Conservation (phyloP, 306 rosid genomes). For the Myrica gale region DNA sequence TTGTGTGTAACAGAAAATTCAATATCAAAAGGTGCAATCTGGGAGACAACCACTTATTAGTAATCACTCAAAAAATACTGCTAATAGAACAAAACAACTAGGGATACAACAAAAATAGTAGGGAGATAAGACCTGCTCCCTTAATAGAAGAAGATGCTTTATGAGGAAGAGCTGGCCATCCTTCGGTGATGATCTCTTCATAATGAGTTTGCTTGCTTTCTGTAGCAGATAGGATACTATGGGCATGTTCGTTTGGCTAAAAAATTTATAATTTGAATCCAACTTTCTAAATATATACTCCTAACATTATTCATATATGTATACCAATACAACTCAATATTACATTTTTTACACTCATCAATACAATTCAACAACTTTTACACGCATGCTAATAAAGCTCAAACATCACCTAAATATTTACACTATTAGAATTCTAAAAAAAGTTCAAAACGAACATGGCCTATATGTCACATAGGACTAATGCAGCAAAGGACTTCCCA, state of each 20-base stretch:
- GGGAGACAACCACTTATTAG: slow-evolving; percentile 31
- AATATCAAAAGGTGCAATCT: slow-evolving; percentile 93
- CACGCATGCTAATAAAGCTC: no score
- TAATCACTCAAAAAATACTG: slow-evolving; percentile 19
- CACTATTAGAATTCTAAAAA: no score
- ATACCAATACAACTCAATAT: no score
- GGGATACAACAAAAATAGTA: slow-evolving; percentile 15
- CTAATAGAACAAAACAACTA: slow-evolving; percentile 13
- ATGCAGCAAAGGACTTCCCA: slow-evolving; percentile 3
- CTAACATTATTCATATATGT: no score
- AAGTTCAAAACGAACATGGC: no score
- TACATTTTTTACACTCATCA: no score
- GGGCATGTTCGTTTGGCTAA: no score
- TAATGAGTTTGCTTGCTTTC: slow-evolving; percentile 92
- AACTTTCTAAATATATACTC: no score
- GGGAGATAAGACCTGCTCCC: slow-evolving; percentile 76
- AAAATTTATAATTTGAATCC: no score
- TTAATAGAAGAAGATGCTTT: slow-evolving; percentile 87
- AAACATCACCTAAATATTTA: no score
- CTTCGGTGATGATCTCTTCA: slow-evolving; percentile 86
- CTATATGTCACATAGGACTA: not conserved
- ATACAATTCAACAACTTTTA: no score
- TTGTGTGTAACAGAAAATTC: slow-evolving; percentile 95
- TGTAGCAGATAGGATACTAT: slow-evolving; percentile 43
- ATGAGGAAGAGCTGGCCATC: slow-evolving; percentile 97